These are phyloP conservation scores for Schizosaccharomyces versatilis DNA, from an alignment of 1,139 yeast genomes.

Conservation along the genomic window DNA sequence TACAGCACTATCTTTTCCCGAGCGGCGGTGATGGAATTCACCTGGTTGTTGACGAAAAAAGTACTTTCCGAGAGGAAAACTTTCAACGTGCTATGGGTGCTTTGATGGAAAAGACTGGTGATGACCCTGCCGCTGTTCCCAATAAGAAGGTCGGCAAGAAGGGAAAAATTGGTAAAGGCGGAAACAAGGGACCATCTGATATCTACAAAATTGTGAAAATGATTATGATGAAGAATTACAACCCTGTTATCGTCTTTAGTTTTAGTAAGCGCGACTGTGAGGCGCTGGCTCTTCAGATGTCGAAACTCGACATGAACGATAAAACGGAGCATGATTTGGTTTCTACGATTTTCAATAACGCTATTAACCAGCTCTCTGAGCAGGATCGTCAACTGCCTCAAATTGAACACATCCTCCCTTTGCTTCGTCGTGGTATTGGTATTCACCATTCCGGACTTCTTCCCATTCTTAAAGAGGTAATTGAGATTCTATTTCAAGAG, in stretches of 20 bases:
- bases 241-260: slow-evolving; percentile 93
- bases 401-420: slow-evolving; percentile 70
- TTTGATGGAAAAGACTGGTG: slow-evolving; percentile 61
- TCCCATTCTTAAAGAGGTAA: slow-evolving; percentile 88
- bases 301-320: slow-evolving; percentile 75
- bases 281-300: slow-evolving; percentile 77
- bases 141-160: slow-evolving; percentile 32
- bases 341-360: slow-evolving; percentile 71
- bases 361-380: slow-evolving; percentile 68
- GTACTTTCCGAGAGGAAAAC: slow-evolving; percentile 85
- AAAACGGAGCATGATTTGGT: slow-evolving; percentile 76
- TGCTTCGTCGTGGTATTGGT: slow-evolving; percentile 85
- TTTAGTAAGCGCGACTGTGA: slow-evolving; percentile 95
- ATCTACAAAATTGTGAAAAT: slow-evolving; percentile 90
- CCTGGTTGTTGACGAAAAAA: slow-evolving; percentile 90
- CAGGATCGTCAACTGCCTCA: slow-evolving; percentile 84
- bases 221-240: slow-evolving; percentile 88
- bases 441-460: slow-evolving; percentile 92
- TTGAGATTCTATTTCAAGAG: slow-evolving; percentile 90
- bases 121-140: slow-evolving; percentile 41
- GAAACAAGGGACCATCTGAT: slow-evolving; percentile 65
- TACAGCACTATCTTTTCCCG: slow-evolving; percentile 90
- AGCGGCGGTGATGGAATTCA: slow-evolving; percentile 96
- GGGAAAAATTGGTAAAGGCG: slow-evolving; percentile 78
- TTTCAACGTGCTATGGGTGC: slow-evolving; percentile 97